Conservation (phyloP, 1,284 basidiomycete species). For the Tranzscheliella williamsii region DNA sequence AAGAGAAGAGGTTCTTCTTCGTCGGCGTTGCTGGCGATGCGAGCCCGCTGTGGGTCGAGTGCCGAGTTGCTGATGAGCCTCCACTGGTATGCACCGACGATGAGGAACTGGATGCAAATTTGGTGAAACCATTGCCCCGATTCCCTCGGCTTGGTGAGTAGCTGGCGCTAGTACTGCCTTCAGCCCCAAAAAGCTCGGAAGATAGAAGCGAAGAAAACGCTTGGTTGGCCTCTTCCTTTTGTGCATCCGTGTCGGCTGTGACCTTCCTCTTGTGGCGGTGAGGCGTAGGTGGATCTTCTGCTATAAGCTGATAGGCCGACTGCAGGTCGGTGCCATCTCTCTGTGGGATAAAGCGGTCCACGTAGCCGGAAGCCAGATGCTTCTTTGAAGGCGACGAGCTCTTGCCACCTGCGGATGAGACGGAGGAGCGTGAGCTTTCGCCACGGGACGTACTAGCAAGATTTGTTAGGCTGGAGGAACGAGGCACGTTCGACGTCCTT, state of each 20-base stretch:
- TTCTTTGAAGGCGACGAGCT: conserved; percentile 19
- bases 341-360: conserved; percentile 64
- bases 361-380: conserved; percentile 22
- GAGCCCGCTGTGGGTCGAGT: conserved; percentile 26
- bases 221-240: conserved; percentile 62
- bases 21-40: conserved; percentile 50
- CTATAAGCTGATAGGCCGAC: conserved; percentile 64
- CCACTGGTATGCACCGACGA: conserved; percentile 37
- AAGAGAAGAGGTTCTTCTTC: conserved; percentile 65
- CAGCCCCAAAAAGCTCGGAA: conserved; percentile 64
- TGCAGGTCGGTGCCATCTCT: conserved; percentile 65
- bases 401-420: conserved; percentile 22
- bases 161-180: conserved; percentile 6
- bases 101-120: conserved; percentile 31
- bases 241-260: conserved; percentile 50
- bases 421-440: conserved; percentile 15
- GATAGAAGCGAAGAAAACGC: conserved; percentile 66
- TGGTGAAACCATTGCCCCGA: conserved; percentile 17
- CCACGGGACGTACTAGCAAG: conserved; percentile 14
- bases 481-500: conserved; percentile 14
- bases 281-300: conserved; percentile 58
- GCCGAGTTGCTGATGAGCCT: conserved; percentile 29
- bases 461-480: conserved; percentile 35
- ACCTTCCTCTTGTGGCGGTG: conserved; percentile 50
- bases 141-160: conserved; percentile 23